Evolutionary conservation across 2,329 filamentous ascomycete genomes (phyloP).

Genomic region (Pestalotiopsis sp.): DNA sequence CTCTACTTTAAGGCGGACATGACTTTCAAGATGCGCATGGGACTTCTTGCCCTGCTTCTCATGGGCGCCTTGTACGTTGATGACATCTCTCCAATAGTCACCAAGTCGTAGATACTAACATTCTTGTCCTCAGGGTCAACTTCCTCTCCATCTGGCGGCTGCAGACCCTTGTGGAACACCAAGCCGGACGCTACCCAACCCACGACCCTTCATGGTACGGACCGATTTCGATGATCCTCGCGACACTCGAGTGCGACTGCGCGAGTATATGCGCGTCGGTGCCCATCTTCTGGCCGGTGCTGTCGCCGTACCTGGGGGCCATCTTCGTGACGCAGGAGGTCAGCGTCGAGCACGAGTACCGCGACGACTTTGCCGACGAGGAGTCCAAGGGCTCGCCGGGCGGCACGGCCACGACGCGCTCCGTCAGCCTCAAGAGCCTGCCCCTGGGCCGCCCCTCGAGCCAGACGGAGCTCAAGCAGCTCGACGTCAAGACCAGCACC

Average conservation of each 20-base stretch:
- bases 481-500: neutral
- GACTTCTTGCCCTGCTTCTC: conserved; percentile 28
- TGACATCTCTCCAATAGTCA: neutral
- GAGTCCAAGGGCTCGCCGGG: neutral
- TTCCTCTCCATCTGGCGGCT: conserved; percentile 32
- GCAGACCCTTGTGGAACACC: conserved; percentile 25
- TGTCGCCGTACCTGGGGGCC: conserved; percentile 27
- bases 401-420: neutral
- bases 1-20: conserved; percentile 19
- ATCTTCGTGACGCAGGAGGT: conserved; percentile 39
- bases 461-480: conserved; percentile 5
- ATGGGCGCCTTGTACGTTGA: conserved; percentile 31
- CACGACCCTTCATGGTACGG: conserved; percentile 37
- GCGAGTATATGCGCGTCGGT: conserved; percentile 32
- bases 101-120: conserved; percentile 5
- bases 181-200: conserved; percentile 33
- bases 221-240: conserved; percentile 31
- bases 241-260: conserved; percentile 33
- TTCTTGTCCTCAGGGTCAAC: conserved; percentile 23
- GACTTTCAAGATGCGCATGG: conserved; percentile 28
- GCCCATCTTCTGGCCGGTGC: conserved; percentile 32
- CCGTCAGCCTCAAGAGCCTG: neutral
- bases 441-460: neutral
- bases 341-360: conserved; percentile 21
- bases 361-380: neutral